Base-by-base conservation (phyloP, 192 early-diverging fungal genomes). In the Chytriomyces sp. region DNA sequence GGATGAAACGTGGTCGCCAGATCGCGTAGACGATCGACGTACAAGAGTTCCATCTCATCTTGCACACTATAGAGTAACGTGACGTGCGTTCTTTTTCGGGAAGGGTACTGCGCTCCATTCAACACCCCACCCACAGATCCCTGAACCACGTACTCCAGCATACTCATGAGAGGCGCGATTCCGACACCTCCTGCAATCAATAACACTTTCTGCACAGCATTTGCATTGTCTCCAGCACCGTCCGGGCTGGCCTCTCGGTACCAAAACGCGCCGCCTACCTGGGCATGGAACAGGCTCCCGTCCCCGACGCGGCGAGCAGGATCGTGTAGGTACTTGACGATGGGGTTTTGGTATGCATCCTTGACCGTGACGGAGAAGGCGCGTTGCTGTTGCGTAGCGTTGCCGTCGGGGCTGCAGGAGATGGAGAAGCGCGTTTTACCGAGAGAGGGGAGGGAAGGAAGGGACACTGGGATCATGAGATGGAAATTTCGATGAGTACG, bases 171-270 rank as follows among this genome's bases (percentile, higher is more conserved):
- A 8, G 66, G 66, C 22, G 66, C 66, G 38, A 68, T 55, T 14
- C 66, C 66, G 3, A 68, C 66, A 37, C 66, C 66, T 28, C 66
- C 66, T 5, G 52, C 66, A 53, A 68, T 52, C 39, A 68, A 25
- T 5, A 68, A 36, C 28, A 68, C 40, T 31, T 56, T 68, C 32
- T 53, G 28, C 28, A 30, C 14, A 31, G 10, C 28, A 26, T 17
- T 44, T 22, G 52, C 34, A 31, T 26, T 17, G 22, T 8, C 8
- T 14, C 7, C 19, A 8, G 49, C 10, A 14, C 2, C 44, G 0
- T 14, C 44, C 14, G 44, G 17, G 3, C 44, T 49, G 14, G 14
- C 17, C 2, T 22, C 0, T 52, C 26, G 19, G 36, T 68, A 68
- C 26, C 3, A 68, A 54, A 68, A 68, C 10, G 66, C 19, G n/a